phyloP scores from a whole-genome alignment of 352 stramenopile species.

The Nothophytophthora sp. region DNA sequence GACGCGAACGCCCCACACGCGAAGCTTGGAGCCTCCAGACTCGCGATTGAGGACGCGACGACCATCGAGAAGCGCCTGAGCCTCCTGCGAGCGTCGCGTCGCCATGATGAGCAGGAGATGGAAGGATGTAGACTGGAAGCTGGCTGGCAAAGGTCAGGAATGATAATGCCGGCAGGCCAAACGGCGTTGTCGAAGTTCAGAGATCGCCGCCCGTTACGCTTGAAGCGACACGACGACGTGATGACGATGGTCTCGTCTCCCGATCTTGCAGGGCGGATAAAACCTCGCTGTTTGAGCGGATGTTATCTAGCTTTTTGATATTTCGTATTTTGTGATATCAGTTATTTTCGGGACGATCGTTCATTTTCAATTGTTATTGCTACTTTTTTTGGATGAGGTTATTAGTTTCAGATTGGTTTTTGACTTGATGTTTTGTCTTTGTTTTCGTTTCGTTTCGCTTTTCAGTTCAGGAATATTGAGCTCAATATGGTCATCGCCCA shows the following conservation, averaged over 20 bases:
- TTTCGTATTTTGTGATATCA: too few relatives aligned
- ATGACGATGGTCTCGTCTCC: too few relatives aligned
- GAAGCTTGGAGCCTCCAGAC: not conserved
- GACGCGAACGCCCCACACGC: slow-evolving; percentile 7
- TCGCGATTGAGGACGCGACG: not conserved
- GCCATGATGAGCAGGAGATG: not conserved
- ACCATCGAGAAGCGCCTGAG: not conserved
- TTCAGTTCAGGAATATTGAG: too few relatives aligned
- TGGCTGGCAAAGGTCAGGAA: not conserved
- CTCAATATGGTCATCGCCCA: too few relatives aligned
- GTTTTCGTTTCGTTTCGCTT: too few relatives aligned
- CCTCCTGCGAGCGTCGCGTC: not conserved
- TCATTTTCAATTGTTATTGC: too few relatives aligned
- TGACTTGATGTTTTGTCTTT: too few relatives aligned
- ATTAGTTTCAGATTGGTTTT: too few relatives aligned
- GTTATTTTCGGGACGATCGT: too few relatives aligned
- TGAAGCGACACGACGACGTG: not conserved
- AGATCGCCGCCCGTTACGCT: not conserved
- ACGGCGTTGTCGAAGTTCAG: not conserved
- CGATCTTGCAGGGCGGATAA: not conserved
- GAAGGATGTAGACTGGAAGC: not conserved
- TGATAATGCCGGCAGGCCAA: too few relatives aligned
- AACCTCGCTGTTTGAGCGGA: not conserved
- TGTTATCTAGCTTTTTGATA: too few relatives aligned
- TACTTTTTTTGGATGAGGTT: too few relatives aligned